These are phyloP conservation scores for Platanthera zijinensis DNA, from an alignment of 106 monocot species.

Conservation along the genomic window DNA sequence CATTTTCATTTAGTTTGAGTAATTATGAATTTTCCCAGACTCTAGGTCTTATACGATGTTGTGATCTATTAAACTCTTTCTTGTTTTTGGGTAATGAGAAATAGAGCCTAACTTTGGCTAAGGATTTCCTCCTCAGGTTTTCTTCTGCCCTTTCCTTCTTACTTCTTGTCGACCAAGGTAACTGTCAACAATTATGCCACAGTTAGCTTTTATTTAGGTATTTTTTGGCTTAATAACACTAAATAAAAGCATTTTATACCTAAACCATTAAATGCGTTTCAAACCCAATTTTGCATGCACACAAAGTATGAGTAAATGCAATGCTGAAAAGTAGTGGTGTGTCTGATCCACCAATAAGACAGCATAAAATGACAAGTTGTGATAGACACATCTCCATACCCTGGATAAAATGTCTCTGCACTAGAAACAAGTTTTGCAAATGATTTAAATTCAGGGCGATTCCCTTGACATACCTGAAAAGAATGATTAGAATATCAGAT, in stretches of 20 bases:
- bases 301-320: not conserved
- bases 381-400: conserved; percentile 24
- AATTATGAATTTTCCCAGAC: too few relatives aligned
- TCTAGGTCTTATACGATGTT: too few relatives aligned
- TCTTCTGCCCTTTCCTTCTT: too few relatives aligned
- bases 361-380: not conserved
- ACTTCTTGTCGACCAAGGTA: too few relatives aligned
- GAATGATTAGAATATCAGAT: conserved; percentile 6
- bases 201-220: too few relatives aligned
- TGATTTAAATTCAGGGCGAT: conserved; percentile 42
- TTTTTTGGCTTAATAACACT: too few relatives aligned
- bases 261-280: not conserved
- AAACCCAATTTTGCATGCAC: not conserved
- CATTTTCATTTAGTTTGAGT: too few relatives aligned
- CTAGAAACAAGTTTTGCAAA: conserved; percentile 35
- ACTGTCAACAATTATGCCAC: too few relatives aligned
- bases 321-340: not conserved
- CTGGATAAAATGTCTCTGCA: conserved; percentile 28
- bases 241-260: not conserved
- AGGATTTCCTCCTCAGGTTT: too few relatives aligned
- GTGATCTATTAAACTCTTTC: too few relatives aligned
- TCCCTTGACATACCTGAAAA: conserved; percentile 42
- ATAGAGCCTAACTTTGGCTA: too few relatives aligned
- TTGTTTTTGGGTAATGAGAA: too few relatives aligned
- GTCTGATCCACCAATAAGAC: not conserved